Evolutionary conservation across 768 basidiomycete species (phyloP).

Genomic region (Amanita thiersii): DNA sequence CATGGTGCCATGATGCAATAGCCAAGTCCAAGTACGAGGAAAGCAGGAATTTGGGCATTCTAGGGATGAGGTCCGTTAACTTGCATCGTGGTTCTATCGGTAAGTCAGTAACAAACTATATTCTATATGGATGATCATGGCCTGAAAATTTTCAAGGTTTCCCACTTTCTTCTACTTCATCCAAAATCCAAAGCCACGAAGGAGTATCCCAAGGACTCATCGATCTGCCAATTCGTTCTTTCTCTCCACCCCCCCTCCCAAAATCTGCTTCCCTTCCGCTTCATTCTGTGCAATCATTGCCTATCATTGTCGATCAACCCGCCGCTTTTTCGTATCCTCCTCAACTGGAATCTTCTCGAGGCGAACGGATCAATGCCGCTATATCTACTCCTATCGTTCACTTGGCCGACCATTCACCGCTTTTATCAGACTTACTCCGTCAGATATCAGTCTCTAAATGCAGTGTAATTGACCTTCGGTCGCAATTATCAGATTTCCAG

Average conservation of each 20-base stretch:
- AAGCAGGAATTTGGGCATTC: conserved; percentile 70
- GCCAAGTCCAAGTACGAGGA: conserved; percentile 60
- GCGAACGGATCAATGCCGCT: neutral
- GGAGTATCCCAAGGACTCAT: conserved; percentile 36
- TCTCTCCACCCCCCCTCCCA: conserved; percentile 77
- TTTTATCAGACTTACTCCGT: conserved; percentile 65
- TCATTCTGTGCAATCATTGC: conserved; percentile 47
- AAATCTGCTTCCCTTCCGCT: conserved; percentile 76
- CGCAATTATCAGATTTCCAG: conserved; percentile 60
- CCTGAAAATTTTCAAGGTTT: conserved; percentile 27
- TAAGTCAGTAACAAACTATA: conserved; percentile 21
- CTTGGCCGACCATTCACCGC: conserved; percentile 56
- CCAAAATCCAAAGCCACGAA: conserved; percentile 51
- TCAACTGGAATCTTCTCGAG: conserved; percentile 19
- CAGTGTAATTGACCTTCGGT: conserved; percentile 59
- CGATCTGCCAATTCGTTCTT: conserved; percentile 41
- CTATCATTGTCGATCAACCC: neutral
- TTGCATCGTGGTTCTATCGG: conserved; percentile 61
- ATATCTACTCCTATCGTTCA: neutral
- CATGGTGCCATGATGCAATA: conserved; percentile 70
- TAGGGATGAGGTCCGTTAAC: conserved; percentile 69
- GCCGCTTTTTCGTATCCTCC: conserved; percentile 13
- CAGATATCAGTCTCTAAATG: conserved; percentile 60
- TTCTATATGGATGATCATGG: conserved; percentile 6
- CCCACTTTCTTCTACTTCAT: conserved; percentile 46